Evolutionary conservation across 805 yeast species (phyloP), one percentile per base, ranked within the genome.

Genomic region (Ogataea siamensis): DNA sequence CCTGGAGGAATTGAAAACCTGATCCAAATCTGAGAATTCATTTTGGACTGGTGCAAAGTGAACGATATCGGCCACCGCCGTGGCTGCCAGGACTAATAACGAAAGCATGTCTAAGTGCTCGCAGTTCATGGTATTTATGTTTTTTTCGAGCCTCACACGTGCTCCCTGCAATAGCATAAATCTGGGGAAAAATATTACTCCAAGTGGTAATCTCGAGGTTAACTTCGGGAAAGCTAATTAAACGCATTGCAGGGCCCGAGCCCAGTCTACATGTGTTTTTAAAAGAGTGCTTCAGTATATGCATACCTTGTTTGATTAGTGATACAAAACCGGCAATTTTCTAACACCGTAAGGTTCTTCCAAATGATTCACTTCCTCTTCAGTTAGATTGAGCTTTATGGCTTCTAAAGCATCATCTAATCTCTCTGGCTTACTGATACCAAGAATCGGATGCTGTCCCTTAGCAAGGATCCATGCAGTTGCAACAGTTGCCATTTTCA

Each of bases 401-500:
- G 79, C 74, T 6, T 41, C 57, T 11, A 75, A 28, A 1, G 73
- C 73, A 38, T 77, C 83, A 25, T 73, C 74, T 13, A 79, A 64
- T 39, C 83, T 65, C 47, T 63, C 64, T 14, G 57, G 59, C 15
- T 66, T 67, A 46, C 60, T 66, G 37, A 77, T 42, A 3, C 85
- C 84, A 12, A 78, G 67, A 45, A 78, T 76, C 12, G 85, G 84
- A 27, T 48, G 42, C 13, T 64, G 57, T 7, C 78, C 79, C 51
- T 77, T 78, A 33, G 66, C 43, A 1, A 76, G 16, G 1, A 66
- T 66, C 83, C 83, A 79, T 5, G 80, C 75, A 7, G 68, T 62
- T 3, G 82, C 63, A 16, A 79, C 56, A n/a, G 60, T 60, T 2
- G 83, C 75, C 84, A 80, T 78, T 2, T 74, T 51, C 9, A 70